Evolutionary conservation across 495 filamentous ascomycete species (phyloP).

Genomic region (Darksidea phi): DNA sequence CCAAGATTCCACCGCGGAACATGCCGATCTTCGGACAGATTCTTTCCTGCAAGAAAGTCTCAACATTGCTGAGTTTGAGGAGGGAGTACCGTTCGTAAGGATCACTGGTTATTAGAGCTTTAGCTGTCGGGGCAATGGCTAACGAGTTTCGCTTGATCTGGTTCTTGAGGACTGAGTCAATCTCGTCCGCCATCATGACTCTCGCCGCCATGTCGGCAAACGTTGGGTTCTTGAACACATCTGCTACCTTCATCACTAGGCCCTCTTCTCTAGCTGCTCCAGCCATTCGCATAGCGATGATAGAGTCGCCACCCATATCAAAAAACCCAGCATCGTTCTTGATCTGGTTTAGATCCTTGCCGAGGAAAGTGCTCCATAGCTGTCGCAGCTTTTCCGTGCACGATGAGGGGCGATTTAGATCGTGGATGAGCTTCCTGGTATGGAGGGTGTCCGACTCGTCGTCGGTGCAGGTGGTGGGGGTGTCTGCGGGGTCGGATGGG

Average conservation of each 20-base stretch:
- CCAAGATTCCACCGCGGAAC: conserved; percentile 6
- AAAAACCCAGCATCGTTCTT: neutral
- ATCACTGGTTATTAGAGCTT: neutral
- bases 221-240: neutral
- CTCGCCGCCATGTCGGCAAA: neutral
- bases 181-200: neutral
- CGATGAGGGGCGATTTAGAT: conserved; percentile 1
- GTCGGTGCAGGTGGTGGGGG: too few species aligned
- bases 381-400: conserved; percentile 9
- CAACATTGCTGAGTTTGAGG: too few species aligned
- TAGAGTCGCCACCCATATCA: neutral
- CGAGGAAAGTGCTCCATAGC: neutral
- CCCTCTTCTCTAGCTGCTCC: neutral
- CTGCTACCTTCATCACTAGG: neutral
- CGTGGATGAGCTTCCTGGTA: too few species aligned
- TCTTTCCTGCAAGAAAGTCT: neutral
- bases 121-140: neutral
- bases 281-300: neutral
- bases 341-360: neutral
- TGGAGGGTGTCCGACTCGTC: too few species aligned
- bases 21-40: neutral
- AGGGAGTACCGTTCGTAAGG: neutral
- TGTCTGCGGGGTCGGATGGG: too few species aligned
- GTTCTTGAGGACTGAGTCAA: neutral
- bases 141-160: neutral